These are phyloP conservation scores for Pythium myriotylum DNA, from an alignment of 352 stramenopile species.

Conservation along the genomic window DNA sequence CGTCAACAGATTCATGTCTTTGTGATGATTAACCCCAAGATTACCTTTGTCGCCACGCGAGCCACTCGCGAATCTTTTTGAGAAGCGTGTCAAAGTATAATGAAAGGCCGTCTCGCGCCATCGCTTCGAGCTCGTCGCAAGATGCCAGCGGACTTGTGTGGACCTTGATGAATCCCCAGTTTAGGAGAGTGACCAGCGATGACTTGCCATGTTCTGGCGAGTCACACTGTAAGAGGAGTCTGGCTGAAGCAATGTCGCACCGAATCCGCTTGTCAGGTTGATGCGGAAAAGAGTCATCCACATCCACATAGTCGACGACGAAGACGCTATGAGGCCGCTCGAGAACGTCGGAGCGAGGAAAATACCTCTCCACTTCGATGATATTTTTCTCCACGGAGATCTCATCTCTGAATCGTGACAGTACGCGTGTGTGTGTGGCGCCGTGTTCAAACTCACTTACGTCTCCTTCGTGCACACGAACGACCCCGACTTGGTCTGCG, in stretches of 20 bases:
- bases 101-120: background rate
- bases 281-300: background rate
- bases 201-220: too few species aligned
- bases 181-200: background rate
- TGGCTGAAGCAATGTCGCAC: background rate
- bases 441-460: background rate
- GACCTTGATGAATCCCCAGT: background rate
- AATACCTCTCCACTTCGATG: too few species aligned
- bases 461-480: background rate
- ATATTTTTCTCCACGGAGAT: too few species aligned
- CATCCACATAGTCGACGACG: background rate
- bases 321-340: background rate
- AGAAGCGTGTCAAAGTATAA: background rate
- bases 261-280: background rate
- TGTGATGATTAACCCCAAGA: too few species aligned
- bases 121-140: background rate
- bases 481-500: background rate
- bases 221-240: too few species aligned
- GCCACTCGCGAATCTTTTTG: too few species aligned
- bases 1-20: too few species aligned
- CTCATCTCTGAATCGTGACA: too few species aligned
- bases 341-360: background rate
- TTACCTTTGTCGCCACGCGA: too few species aligned
- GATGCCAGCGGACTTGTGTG: background rate
- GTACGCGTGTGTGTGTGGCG: too few species aligned